Base-by-base conservation (phyloP, 768 basidiomycete species). In the Termitomyces sp. region DNA sequence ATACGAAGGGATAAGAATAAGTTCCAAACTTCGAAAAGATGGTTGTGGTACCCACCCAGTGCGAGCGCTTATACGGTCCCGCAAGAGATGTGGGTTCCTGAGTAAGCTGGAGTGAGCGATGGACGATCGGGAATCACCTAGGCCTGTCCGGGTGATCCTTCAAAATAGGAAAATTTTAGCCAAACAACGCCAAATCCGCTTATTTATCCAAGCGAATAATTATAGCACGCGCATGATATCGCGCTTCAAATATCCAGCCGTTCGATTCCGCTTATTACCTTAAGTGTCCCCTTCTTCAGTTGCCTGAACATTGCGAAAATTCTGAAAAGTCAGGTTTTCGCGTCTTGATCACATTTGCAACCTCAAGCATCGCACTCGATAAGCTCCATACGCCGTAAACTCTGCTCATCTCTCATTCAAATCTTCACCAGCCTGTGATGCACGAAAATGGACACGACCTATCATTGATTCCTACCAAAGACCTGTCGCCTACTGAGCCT, bases 351-450 rank as follows among this genome's bases (percentile, higher is more conserved):
- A 51, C 22, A 26, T 28, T 45, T 33, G 16, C 41, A 24, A 32
- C 40, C 18, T 20, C 41, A 7, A 5, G 50, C 43, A n/a, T 56
- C 32, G 50, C 54, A 53, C 48, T 41, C 33, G 54, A 59, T 56
- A 56, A 60, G 41, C 50, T 47, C 38, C 43, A 45, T 11, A 56
- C 52, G 22, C 26, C 26, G 13, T 41, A 51, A 54, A 43, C n/a
- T 58, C 57, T 56, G 3, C 14, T 35, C 53, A 54, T 40, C 48
- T 24, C 40, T 52, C 40, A 44, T 56, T 32, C 46, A 16, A 53
- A 52, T 61, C 49, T 54, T 57, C 61, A 61, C 63, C 66, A 63
- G 58, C 63, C 65, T 69, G 64, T 71, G 61, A 72, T 74, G 72
- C 67, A 70, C 66, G 65, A 57, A 55, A 67, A 70, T 70, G 70